A percentile compares a stretch with the other conserved stretches of the same genome.
Conservation (phyloP, 441 rosid species). For the Viola pubescens region DNA sequence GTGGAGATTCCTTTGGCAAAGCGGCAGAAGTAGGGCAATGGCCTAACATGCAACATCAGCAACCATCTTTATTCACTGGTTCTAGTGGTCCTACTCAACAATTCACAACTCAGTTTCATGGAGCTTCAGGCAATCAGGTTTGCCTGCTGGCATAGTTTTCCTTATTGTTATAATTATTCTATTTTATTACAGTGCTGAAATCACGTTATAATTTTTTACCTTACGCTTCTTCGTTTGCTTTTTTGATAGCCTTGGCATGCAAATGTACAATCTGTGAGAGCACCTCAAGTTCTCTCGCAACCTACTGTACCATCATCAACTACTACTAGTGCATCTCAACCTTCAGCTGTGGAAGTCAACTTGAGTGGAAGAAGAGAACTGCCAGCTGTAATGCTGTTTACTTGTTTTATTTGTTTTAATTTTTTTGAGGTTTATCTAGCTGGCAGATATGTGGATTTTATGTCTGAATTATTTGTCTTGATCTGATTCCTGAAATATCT, state of each 20-base stretch:
- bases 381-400: constrained; percentile 52
- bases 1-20: constrained; percentile 23
- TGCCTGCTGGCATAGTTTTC: constrained; percentile 12
- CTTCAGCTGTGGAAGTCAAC: constrained; percentile 36
- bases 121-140: constrained; percentile 57
- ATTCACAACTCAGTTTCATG: constrained; percentile 31
- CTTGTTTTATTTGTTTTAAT: neutral
- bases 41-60: constrained; percentile 43
- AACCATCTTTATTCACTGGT: constrained; percentile 40
- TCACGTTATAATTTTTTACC: too few species aligned
- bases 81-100: constrained; percentile 37
- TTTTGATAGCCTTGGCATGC: neutral
- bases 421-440: neutral
- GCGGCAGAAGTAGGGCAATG: constrained; percentile 31
- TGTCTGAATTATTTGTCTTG: constrained; percentile 2
- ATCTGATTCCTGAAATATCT: constrained; percentile 15
- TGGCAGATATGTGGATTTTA: neutral
- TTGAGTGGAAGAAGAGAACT: constrained; percentile 60
- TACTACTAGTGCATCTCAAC: constrained; percentile 29
- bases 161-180: neutral
- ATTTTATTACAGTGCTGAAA: too few species aligned
- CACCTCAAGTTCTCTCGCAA: constrained; percentile 26
- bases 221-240: neutral
- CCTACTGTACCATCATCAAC: constrained; percentile 21
- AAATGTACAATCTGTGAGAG: constrained; percentile 32